phyloP scores from a whole-genome alignment of 495 filamentous ascomycete species.

The Hypoxylon crocopeplum region DNA sequence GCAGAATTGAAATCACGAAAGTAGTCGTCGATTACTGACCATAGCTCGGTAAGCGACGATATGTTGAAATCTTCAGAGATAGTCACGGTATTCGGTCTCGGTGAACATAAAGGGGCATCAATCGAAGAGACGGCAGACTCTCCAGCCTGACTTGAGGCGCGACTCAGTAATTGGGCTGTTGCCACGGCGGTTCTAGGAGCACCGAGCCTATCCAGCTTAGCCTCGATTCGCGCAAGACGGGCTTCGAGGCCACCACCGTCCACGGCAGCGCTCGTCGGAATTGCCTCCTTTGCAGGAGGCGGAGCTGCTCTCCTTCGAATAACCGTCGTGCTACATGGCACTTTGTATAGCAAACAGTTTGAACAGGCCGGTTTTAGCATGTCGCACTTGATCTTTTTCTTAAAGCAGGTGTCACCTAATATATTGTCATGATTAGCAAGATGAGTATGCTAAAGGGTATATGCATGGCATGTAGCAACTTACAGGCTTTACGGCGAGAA shows the following conservation, averaged over 20 bases:
- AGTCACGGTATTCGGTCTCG: neutral
- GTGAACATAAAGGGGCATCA: neutral
- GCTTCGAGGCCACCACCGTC: constrained; percentile 30
- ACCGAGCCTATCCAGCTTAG: constrained; percentile 40
- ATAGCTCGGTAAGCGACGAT: constrained; percentile 36
- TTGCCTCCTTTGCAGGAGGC: neutral
- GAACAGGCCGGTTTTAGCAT: constrained; percentile 44
- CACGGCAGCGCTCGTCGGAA: neutral
- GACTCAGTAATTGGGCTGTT: too few relatives aligned
- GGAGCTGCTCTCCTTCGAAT: constrained; percentile 30
- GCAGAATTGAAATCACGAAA: constrained; percentile 42
- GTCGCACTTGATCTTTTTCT: constrained; percentile 47
- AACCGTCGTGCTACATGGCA: constrained; percentile 39
- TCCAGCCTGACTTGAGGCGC: constrained; percentile 1
- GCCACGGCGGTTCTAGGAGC: neutral
- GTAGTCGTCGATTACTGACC: constrained; percentile 39
- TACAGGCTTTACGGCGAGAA: constrained; percentile 39
- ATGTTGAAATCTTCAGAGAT: constrained; percentile 12
- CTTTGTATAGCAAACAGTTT: constrained; percentile 43
- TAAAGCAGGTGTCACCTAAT: constrained; percentile 43
- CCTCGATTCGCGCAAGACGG: constrained; percentile 43
- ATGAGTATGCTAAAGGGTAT: neutral
- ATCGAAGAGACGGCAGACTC: neutral
- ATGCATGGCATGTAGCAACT: neutral
- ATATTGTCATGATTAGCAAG: neutral